Percentiles rank a stretch among this genome's conserved stretches.
Conservation (phyloP, 345 rosid genomes). For the Fremontodendron californicum region DNA sequence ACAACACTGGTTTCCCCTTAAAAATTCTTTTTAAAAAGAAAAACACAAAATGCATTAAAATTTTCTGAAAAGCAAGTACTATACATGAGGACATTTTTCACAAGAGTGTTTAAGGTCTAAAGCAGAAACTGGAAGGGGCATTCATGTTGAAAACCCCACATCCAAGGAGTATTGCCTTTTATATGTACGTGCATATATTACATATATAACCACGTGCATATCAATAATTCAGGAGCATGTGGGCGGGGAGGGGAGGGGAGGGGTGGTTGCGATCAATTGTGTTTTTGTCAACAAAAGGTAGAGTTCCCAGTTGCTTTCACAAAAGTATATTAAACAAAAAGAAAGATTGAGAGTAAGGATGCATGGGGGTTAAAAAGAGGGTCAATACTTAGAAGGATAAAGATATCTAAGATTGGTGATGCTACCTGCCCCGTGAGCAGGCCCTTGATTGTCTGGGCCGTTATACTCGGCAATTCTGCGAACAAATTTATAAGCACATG, state of each 20-base stretch:
- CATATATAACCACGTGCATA: background rate
- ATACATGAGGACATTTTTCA: background rate
- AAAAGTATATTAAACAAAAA: background rate
- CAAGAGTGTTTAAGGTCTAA: background rate
- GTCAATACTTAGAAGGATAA: background rate
- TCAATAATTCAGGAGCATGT: background rate
- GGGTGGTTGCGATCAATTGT: background rate
- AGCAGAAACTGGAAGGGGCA: background rate
- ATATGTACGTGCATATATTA: background rate
- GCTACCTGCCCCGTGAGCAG: slow-evolving; percentile 18
- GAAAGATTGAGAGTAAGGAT: background rate
- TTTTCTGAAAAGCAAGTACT: background rate
- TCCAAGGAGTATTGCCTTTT: background rate
- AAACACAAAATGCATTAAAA: background rate
- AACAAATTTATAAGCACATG: slow-evolving; percentile 3
- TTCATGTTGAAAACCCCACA: background rate
- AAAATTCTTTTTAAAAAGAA: no score
- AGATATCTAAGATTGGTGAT: background rate
- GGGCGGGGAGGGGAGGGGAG: no score
- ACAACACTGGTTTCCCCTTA: no score
- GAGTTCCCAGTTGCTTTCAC: background rate
- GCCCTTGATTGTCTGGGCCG: slow-evolving; percentile 7
- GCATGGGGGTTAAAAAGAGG: background rate
- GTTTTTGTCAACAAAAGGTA: background rate
- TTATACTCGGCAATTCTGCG: slow-evolving; percentile 14